Conservation (phyloP, 352 stramenopile species). For the Paralagenidium karlingii region DNA sequence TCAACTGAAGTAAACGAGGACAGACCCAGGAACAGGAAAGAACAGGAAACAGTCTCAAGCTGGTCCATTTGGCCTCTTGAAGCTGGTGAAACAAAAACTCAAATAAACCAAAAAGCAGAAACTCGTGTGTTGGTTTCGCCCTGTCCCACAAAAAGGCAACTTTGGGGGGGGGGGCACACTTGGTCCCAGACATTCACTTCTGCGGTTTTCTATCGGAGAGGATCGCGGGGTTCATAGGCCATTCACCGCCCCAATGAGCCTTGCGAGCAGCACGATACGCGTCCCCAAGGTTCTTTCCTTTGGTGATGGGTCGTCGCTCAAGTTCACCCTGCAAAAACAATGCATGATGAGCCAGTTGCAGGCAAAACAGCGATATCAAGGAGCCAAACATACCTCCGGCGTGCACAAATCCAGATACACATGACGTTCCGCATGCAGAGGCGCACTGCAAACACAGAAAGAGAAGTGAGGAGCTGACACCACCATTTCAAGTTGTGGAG, state of each 20-base stretch:
- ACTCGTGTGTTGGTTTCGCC: no score
- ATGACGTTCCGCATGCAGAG: constrained; percentile 60
- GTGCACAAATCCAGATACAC: constrained; percentile 77
- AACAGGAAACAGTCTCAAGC: constrained; percentile 1
- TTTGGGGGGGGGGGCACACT: no score
- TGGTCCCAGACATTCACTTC: no score
- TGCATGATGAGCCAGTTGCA: constrained; percentile 3
- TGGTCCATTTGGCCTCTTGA: not conserved
- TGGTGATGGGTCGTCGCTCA: constrained; percentile 66
- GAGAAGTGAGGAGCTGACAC: not conserved
- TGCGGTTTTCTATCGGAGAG: no score
- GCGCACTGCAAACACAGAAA: constrained; percentile 14
- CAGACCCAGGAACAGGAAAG: not conserved
- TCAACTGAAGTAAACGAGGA: constrained; percentile 67
- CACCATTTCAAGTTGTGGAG: not conserved
- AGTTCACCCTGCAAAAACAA: constrained; percentile 33
- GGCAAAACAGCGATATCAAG: not conserved
- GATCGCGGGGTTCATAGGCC: no score
- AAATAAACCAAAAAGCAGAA: no score
- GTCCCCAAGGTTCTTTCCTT: constrained; percentile 55
- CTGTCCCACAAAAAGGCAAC: no score
- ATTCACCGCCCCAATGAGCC: constrained; percentile 65
- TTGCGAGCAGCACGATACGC: constrained; percentile 75
- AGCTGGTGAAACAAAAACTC: not conserved
- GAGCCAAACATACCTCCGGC: constrained; percentile 26